These are phyloP conservation scores for Holtermannia corniformis DNA, from an alignment of 768 basidiomycete genomes.

Conservation along the genomic window DNA sequence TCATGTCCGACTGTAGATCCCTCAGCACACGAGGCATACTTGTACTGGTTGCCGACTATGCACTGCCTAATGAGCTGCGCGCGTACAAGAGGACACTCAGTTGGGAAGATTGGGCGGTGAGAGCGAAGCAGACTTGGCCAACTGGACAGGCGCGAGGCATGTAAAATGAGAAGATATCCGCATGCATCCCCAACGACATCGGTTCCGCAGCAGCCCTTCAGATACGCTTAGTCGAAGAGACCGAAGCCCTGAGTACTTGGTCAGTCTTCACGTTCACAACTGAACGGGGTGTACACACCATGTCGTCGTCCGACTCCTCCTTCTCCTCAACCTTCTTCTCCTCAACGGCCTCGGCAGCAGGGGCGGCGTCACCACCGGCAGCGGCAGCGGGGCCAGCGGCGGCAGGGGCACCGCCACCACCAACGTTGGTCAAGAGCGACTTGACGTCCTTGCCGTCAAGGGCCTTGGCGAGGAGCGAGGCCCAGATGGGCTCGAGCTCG, in stretches of 20 bases:
- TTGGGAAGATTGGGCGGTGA: no score
- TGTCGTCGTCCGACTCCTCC: constrained; percentile 42
- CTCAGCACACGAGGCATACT: no score
- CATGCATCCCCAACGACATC: neutral
- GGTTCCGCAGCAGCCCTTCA: neutral
- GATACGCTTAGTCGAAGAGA: constrained; percentile 36
- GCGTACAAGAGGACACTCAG: no score
- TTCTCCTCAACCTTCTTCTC: constrained; percentile 66
- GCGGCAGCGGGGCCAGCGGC: constrained; percentile 51
- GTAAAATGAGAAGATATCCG: neutral
- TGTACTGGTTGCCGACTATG: no score
- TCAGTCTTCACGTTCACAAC: constrained; percentile 10
- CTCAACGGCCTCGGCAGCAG: constrained; percentile 52
- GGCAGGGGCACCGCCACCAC: constrained; percentile 78
- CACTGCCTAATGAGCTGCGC: no score
- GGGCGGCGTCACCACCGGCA: constrained; percentile 52
- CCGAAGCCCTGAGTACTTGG: constrained; percentile 24
- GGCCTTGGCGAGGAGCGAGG: constrained; percentile 89
- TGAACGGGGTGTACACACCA: constrained; percentile 16
- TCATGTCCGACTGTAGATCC: no score
- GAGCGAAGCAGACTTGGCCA: no score
- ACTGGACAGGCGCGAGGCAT: no score
- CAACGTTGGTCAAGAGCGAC: constrained; percentile 89
- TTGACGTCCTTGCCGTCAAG: constrained; percentile 97
- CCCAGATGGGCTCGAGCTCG: constrained; percentile 96